phyloP scores from a whole-genome alignment of 208 protist species.

The Leishmania braziliensis region DNA sequence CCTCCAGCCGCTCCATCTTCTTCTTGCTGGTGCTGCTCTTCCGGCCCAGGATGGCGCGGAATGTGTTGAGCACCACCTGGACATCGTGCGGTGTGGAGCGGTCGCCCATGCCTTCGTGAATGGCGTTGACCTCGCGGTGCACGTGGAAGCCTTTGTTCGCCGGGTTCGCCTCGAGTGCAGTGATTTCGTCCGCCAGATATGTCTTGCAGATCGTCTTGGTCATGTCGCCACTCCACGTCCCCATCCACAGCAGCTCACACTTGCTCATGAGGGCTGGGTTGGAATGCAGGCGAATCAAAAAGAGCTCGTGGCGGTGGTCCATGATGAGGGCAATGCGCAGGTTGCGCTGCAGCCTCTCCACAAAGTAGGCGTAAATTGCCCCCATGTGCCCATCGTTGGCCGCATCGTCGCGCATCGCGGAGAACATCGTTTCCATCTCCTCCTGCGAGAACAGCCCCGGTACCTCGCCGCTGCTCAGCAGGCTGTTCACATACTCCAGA shows the following conservation, averaged over 20 bases:
- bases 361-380: conserved; percentile 83
- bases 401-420: conserved; percentile 88
- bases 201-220: conserved; percentile 86
- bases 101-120: conserved; percentile 74
- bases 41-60: conserved; percentile 65
- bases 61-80: conserved; percentile 85
- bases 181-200: conserved; percentile 72
- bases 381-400: conserved; percentile 85
- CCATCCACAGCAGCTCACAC: conserved; percentile 96
- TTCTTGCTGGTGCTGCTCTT: conserved; percentile 82
- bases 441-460: conserved; percentile 96
- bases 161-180: conserved; percentile 56
- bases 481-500: conserved; percentile 96
- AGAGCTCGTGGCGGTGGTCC: conserved; percentile 91
- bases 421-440: conserved; percentile 95
- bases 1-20: conserved; percentile 82
- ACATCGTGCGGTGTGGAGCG: conserved; percentile 87
- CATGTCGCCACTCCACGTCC: conserved; percentile 88
- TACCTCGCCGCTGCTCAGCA: conserved; percentile 93
- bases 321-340: conserved; percentile 94
- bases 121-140: conserved; percentile 81
- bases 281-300: conserved; percentile 88
- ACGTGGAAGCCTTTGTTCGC: conserved; percentile 83
- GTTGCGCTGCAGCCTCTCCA: conserved; percentile 87
- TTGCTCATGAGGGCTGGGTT: conserved; percentile 95